Evolutionary conservation across 495 filamentous ascomycete species (phyloP), one percentile per base, ranked within the genome.

Genomic region (Letharia columbiana): DNA sequence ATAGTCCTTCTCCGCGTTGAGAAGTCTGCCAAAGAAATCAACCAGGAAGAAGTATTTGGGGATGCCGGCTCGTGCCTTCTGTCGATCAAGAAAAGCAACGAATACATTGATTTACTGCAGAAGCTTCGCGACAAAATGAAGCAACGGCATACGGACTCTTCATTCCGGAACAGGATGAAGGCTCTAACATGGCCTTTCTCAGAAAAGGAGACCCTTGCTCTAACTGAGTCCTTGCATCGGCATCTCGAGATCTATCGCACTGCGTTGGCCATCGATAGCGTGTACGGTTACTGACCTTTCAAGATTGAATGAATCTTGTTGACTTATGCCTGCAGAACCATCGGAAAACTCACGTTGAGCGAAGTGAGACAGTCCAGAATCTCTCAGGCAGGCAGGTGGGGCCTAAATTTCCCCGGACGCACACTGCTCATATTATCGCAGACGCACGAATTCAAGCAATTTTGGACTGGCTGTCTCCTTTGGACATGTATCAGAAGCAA

Each of bases 401-500:
- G 9, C 50, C 28, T 33, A 1, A 6, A 20, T 7, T 11, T 60
- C 23, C 23, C 23, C 23, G 23, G 23, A 39, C 7, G 12, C 58
- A 40, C n/a, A 20, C 12, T 18, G 8, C 37, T 61, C 17, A 60
- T n/a, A 31, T 20, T 39, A 10, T 3, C 6, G n/a, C 28, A 41
- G 59, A 28, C 12, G 4, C 4, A 52, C 11, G 42, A 11, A 54
- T 33, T 0, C n/a, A 56, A 39, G 62, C 35, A 13, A 39, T 64
- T 23, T 35, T 64, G 10, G 37, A 64, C 10, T 64, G 49, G 49
- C 50, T 64, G 15, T 64, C 62, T 37, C 50, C 62, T 23, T 41
- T 64, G 62, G 58, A 57, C 17, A 64, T 64, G 62, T 57, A 56
- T 15, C 62, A 64, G 23, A 64, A 52, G 37, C 50, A 64, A 58